Evolutionary conservation across 176 grass and related monocot species (phyloP), one percentile per base, ranked within the genome.

Genomic region (Oropetium thomaeum): DNA sequence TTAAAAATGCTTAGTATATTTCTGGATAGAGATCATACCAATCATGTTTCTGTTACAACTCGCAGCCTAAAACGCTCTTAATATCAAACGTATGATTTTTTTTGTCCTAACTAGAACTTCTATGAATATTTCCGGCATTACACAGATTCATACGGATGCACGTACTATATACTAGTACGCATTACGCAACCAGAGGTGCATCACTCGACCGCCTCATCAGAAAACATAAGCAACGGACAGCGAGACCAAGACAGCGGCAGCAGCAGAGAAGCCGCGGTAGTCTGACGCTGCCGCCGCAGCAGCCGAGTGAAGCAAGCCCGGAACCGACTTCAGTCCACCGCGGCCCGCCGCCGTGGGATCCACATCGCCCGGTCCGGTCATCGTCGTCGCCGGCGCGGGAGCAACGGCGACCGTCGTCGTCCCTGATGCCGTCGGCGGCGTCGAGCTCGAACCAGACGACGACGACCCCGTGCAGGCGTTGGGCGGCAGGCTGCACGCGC

Each of bases 401-500:
- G 63, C 62, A 13, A 25, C 54, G 26, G 35, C n/a, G n/a, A n/a
- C n/a, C n/a, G n/a, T n/a, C 16, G 62, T 15, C 0, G 75, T 16
- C 27, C 75, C 75, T 40, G 74, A 37, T 3, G 32, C 32, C 25
- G 76, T 5, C 76, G 58, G 0, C 73, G 40, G 8, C 40, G 23
- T n/a, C 49, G 49, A 23, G 49, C 20, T 53, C 4, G 62, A 20
- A 58, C 58, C 67, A 3, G 67, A 15, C n/a, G 82, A 67, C 13
- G 82, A 29, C 17, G 59, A 27, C 59, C 49, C 12, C 16, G 72
- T 14, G 68, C 73, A 88, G 12, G 83, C 76, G 68, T 83, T 62
- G 80, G 65, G 45, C 14, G 45, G 87, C 47, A 97, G 76, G 37
- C 82, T 86, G 85, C 93, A 97, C 3, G 85, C 38, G 64, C 19